Percentiles rank a stretch among this genome's conserved stretches.
phyloP scores from a whole-genome alignment of 805 yeast species.

The Starmerella stigmatis region DNA sequence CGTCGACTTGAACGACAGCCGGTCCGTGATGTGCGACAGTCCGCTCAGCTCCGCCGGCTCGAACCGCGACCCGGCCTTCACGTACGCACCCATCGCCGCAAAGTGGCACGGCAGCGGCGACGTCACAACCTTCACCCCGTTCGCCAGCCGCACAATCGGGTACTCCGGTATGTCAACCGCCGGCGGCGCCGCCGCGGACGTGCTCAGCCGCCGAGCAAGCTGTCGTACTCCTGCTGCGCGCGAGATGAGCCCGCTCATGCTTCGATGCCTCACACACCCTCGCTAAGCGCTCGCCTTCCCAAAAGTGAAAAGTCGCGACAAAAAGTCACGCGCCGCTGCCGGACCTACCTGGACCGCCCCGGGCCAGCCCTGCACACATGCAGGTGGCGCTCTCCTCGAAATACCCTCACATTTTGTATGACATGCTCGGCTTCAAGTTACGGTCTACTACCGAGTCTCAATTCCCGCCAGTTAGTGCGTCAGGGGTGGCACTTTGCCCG shows the following conservation, averaged over 20 bases:
- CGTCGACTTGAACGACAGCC: constrained; percentile 54
- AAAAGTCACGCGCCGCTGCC: too few relatives aligned
- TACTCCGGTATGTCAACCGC: constrained; percentile 9
- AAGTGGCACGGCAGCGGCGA: constrained; percentile 85
- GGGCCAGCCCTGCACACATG: too few relatives aligned
- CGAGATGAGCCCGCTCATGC: constrained; percentile 3
- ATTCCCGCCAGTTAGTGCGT: too few relatives aligned
- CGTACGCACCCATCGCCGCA: constrained; percentile 77
- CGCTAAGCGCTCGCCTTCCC: too few relatives aligned
- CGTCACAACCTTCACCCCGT: constrained; percentile 75
- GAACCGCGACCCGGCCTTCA: constrained; percentile 83
- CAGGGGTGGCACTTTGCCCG: too few relatives aligned
- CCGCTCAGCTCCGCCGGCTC: constrained; percentile 59
- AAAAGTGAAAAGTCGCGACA: background rate
- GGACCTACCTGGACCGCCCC: too few relatives aligned
- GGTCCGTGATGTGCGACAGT: constrained; percentile 69
- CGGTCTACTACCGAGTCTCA: too few relatives aligned
- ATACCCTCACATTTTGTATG: too few relatives aligned
- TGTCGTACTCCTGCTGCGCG: constrained; percentile 2
- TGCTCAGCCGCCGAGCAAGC: constrained; percentile 1
- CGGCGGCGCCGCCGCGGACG: background rate
- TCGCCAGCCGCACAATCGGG: constrained; percentile 38
- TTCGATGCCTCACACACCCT: too few relatives aligned
- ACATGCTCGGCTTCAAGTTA: too few relatives aligned
- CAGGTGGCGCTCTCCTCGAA: too few relatives aligned